phyloP scores from a whole-genome alignment of 2,329 filamentous ascomycete species.

The Verticillium tricorpus region DNA sequence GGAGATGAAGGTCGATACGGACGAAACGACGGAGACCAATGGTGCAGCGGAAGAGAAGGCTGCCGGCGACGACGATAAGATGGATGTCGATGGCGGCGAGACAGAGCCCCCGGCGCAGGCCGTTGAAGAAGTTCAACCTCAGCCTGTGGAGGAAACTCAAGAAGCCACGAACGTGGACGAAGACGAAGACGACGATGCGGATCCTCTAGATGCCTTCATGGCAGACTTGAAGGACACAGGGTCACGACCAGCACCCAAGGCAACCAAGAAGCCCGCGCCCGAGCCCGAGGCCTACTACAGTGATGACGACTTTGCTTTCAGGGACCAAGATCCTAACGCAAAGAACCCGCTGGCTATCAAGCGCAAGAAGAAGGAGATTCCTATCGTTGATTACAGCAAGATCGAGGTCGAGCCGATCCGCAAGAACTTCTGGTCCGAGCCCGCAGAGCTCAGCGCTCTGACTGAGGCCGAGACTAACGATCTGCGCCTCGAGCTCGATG shows the following conservation, averaged over 20 bases:
- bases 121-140: constrained; percentile 16
- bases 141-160: constrained; percentile 21
- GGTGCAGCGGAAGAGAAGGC: constrained; percentile 20
- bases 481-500: constrained; percentile 82
- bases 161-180: constrained; percentile 52
- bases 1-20: constrained; percentile 46
- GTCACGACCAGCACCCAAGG: constrained; percentile 1
- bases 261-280: constrained; percentile 43
- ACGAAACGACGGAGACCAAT: constrained; percentile 45
- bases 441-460: constrained; percentile 76
- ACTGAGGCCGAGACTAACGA: constrained; percentile 79
- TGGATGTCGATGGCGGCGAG: constrained; percentile 14
- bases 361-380: constrained; percentile 95
- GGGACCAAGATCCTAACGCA: constrained; percentile 42
- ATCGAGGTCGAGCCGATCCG: constrained; percentile 79
- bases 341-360: constrained; percentile 50
- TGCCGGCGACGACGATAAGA: constrained; percentile 25
- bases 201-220: constrained; percentile 98
- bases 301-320: constrained; percentile 67
- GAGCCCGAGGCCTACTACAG: constrained; percentile 84
- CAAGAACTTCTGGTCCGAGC: constrained; percentile 94
- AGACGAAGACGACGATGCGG: constrained; percentile 63
- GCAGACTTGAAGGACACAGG: constrained; percentile 49
- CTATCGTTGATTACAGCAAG: constrained; percentile 79
- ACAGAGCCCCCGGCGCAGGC: constrained; percentile 17